A percentile compares a stretch with the other conserved stretches of the same genome.
Conservation (phyloP, 148 eudicot species). For the Spergularia marina region DNA sequence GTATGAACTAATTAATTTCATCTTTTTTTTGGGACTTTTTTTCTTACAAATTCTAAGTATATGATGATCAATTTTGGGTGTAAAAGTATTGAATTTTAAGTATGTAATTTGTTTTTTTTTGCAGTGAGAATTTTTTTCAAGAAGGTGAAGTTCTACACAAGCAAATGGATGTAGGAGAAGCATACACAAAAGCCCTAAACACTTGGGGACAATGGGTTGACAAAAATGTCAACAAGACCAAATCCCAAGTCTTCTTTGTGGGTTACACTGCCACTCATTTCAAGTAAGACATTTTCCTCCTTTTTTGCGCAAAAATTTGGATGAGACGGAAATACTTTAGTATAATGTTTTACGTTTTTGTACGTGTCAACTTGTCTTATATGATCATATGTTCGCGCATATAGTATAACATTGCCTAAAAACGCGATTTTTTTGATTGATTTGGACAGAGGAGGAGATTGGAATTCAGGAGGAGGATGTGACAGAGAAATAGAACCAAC, state of each 20-base stretch:
- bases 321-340: background rate
- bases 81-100: background rate
- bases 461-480: conserved; percentile 65
- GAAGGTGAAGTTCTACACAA: conserved; percentile 47
- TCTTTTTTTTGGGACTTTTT: background rate
- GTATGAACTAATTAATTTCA: conserved; percentile 21
- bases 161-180: conserved; percentile 43
- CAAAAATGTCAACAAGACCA: conserved; percentile 30
- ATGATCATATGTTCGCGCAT: too few species aligned
- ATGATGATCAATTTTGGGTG: background rate
- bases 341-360: background rate
- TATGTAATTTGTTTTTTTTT: background rate
- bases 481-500: conserved; percentile 48
- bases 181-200: conserved; percentile 40
- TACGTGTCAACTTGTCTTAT: too few species aligned
- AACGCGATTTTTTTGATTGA: background rate
- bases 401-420: too few species aligned
- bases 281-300: conserved; percentile 24
- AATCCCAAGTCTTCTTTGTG: conserved; percentile 41
- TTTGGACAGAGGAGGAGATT: conserved; percentile 50
- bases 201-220: conserved; percentile 75
- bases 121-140: conserved; percentile 52
- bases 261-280: conserved; percentile 54
- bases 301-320: background rate
- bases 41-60: too few species aligned